Evolutionary conservation across 1,284 basidiomycete species (phyloP), one percentile per base, ranked within the genome.

Genomic region (Rhodotorula sp.): DNA sequence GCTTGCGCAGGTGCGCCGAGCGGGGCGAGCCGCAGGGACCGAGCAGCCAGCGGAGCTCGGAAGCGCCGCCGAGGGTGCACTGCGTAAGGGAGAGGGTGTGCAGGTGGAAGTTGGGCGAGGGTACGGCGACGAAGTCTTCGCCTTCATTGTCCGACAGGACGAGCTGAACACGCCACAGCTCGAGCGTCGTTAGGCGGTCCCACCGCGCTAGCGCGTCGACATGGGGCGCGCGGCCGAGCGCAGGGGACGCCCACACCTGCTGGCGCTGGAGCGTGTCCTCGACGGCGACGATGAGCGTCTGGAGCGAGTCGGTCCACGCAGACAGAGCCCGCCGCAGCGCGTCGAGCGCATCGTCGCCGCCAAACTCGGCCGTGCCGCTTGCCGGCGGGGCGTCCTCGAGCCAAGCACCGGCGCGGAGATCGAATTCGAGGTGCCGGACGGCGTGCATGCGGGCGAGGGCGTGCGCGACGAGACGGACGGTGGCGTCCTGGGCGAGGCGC

Each of bases 81-180:
- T 67, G 61, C 44, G 45, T 46, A 5, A 71, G 34, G 21, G n/a
- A 10, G 12, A 71, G 69, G 14, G 9, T 23, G 46, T 44, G 45
- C 3, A 71, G 61, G 2, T 27, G 23, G 34, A 67, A 71, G 1
- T 2, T 16, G 19, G 70, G 60, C 23, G 45, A 27, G n/a, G n/a
- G 34, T 23, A 34, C 34, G 5, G 27, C 9, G 41, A 25, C 0
- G 4, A 34, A 27, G 27, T 25, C 27, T 7, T 17, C 53, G 3
- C 16, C 53, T 14, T 23, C 57, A 5, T 27, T n/a, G 21, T 8
- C 16, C n/a, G n/a, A 1, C 7, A 71, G 54, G 12, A 46, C 62
- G 61, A 71, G 58, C 16, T 27, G 27, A 4, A 67, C 70, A n/a
- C 50, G 60, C 70, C 70, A 67, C 13, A 71, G 54, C 46, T 71